Base-by-base conservation (phyloP, 2,329 filamentous ascomycete genomes). In the Chalaropsis ovoidea region DNA sequence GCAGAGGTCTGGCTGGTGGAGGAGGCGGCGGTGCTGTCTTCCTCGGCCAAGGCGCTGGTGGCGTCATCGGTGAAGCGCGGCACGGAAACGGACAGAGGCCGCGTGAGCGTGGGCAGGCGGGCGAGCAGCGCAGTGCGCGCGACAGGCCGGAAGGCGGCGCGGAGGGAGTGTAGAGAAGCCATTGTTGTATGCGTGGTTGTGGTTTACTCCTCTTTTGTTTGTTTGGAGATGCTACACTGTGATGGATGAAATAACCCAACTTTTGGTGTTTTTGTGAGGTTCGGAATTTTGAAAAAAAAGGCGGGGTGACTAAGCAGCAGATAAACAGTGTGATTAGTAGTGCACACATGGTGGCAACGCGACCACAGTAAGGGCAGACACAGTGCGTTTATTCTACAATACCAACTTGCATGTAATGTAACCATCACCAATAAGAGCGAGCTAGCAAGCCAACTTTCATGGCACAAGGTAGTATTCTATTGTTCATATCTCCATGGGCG, bases 61-160 rank as follows among this genome's bases (percentile, higher is more conserved):
- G 65, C 39, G 13, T 54, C 52, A 61, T 52, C 17, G 31, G 39
- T 58, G 58, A 27, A 45, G 64, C 63, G 58, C 24, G 65, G 62
- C n/a, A 63, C 22, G 27, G 67, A 41, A n/a, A 62, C 6, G 24
- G 61, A 13, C 5, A 47, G 42, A 22, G 43, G 35, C 27, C 64
- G 58, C 22, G 45, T 24, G 19, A 58, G 22, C 13, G 49, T 15
- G 24, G 31, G 68, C 22, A 35, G 43, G 3, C n/a, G 61, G 41
- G 42, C 19, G 43, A 41, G 47, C 31, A 58, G 49, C 19, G 35
- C 10, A 45, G 63, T 54, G 61, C 35, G 62, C 68, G 66, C 63
- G 62, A 65, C 63, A 61, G 69, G 64, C 61, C 66, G 70, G 64
- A 61, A 68, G 65, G 70, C 58, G 52, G 27, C 19, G 31, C n/a